Evolutionary conservation across 2,329 filamentous ascomycete species (phyloP), one percentile per base, ranked within the genome.

Genomic region (Hypocrella siamensis): DNA sequence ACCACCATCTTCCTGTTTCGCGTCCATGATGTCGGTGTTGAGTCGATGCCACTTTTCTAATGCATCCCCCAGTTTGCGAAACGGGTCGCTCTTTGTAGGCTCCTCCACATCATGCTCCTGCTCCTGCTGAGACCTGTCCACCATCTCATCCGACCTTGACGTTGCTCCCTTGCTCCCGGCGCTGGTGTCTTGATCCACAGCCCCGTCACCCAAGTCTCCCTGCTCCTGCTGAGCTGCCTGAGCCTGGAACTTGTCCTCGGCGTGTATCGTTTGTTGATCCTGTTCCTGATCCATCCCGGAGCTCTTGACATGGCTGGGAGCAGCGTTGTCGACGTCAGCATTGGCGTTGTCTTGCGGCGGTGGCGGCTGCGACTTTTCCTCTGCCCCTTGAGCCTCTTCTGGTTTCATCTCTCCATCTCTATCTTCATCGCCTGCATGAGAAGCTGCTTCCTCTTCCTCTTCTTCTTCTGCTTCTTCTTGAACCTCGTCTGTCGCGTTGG

Each of bases 1-100:
- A 10, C 12, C 21, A 11, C 66, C 42, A 10, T 57, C 49, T 33
- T 72, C 61, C 2, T 68, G 58, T 14, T 49, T 45, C 5, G 54
- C 49, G 35, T 79, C 67, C 48, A 70, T 61, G 43, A 98, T 96
- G 38, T 93, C 79, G 29, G 72, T 73, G 46, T 92, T 82, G 47
- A 85, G 82, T 36, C 82, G 73, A 53, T 96, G 86, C 83, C 86
- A 98, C 44, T 79, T 74, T 52, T 96, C 86, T 19, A 98, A 65
- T 5, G 84, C 79, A 57, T 98, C 85, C 16, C 90, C 90, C 19
- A 98, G 70, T 48, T 93, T 92, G 58, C 90, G 90, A 65, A 94
- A 93, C 1, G 85, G 81, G 42, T 90, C 74, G 28, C 63, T 56
- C 25, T 54, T 56, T 33, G 58, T 53, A 6, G 55, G 54, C 32